Evolutionary conservation across 208 protist genomes (phyloP).

Genomic region (Strigomonas culicis): DNA sequence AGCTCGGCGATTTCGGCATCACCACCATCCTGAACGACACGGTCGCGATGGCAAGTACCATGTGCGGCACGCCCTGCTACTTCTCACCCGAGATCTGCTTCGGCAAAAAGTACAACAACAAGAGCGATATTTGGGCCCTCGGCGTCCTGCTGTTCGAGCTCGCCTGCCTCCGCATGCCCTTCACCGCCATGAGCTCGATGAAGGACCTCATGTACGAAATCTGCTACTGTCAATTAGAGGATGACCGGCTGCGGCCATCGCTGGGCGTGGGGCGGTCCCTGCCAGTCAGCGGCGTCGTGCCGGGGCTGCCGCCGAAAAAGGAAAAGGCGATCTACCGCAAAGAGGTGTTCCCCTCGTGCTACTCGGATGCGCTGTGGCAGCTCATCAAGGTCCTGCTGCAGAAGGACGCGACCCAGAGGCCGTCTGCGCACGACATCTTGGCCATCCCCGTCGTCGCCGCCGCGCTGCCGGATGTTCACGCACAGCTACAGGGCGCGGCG

Average conservation of each 20-base stretch:
- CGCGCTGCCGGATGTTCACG: slow-evolving; percentile 62
- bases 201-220: slow-evolving; percentile 87
- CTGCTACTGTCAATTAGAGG: too few relatives aligned
- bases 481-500: slow-evolving; percentile 25
- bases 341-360: slow-evolving; percentile 40
- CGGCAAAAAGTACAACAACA: slow-evolving; percentile 92
- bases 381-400: slow-evolving; percentile 71
- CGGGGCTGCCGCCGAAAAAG: too few relatives aligned
- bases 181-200: slow-evolving; percentile 74
- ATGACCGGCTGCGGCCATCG: too few relatives aligned
- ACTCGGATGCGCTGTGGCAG: slow-evolving; percentile 68
- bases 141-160: slow-evolving; percentile 90
- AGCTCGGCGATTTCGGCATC: slow-evolving; percentile 93
- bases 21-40: slow-evolving; percentile 85
- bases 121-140: slow-evolving; percentile 91
- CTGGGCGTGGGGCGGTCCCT: too few relatives aligned
- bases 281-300: too few relatives aligned
- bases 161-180: slow-evolving; percentile 68
- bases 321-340: too few relatives aligned
- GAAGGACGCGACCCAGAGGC: slow-evolving; percentile 83
- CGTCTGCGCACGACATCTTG: slow-evolving; percentile 74
- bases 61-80: slow-evolving; percentile 95
- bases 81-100: slow-evolving; percentile 93
- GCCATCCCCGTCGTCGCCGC: slow-evolving; percentile 54
- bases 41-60: slow-evolving; percentile 87